Conservation (phyloP, 768 basidiomycete genomes). For the Naematelia encephala region DNA sequence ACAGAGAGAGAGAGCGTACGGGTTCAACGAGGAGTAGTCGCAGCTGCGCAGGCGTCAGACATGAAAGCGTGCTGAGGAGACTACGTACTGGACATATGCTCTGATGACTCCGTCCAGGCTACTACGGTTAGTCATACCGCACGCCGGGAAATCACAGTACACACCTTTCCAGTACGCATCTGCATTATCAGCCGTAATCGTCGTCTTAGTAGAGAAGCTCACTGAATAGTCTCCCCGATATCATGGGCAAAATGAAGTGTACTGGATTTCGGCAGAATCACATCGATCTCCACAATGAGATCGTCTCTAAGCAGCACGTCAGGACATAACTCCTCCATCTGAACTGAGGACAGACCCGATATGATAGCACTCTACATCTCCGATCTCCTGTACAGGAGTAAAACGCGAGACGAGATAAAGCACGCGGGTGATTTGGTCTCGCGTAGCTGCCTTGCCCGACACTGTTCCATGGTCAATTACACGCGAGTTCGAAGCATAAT, state of each 20-base stretch:
- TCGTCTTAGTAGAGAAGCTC: constrained; percentile 5
- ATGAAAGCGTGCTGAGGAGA: not conserved
- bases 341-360: constrained; percentile 45
- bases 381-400: constrained; percentile 49
- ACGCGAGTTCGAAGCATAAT: constrained; percentile 8
- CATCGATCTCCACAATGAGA: constrained; percentile 44
- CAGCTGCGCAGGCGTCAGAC: constrained; percentile 3
- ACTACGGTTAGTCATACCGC: not conserved
- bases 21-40: constrained; percentile 23
- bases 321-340: constrained; percentile 12
- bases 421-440: constrained; percentile 44
- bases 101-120: constrained; percentile 48
- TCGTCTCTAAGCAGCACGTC: constrained; percentile 20
- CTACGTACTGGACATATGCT: constrained; percentile 50
- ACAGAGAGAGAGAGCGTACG: constrained; percentile 8
- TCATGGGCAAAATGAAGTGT: constrained; percentile 51
- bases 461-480: constrained; percentile 22
- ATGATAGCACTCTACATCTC: constrained; percentile 51
- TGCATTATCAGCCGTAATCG: constrained; percentile 1
- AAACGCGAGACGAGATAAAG: constrained; percentile 53
- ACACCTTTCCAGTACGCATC: constrained; percentile 36
- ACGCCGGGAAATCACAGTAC: not conserved
- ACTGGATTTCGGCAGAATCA: constrained; percentile 39
- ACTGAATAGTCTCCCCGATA: constrained; percentile 50
- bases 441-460: constrained; percentile 39